Evolutionary conservation across 2,329 filamentous ascomycete genomes (phyloP), one percentile per base, ranked within the genome.

Genomic region (Talaromyces pinophilus): DNA sequence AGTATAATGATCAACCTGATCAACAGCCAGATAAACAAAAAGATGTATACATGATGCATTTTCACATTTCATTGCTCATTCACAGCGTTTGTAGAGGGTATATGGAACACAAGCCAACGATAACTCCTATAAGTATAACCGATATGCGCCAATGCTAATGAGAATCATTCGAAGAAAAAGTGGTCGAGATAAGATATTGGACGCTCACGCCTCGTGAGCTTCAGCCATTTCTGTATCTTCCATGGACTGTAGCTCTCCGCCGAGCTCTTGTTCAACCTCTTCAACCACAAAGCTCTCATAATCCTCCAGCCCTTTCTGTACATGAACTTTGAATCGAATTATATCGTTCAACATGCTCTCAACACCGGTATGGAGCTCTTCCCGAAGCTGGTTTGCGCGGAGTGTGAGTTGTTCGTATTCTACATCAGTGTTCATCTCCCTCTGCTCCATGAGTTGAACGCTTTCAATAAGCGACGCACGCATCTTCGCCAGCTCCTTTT

Each of bases 271-370:
- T 81, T 96, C 92, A n/a, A 97, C 88, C 81, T 98, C 94, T 70
- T 96, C 92, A 1, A 92, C 90, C 6, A 97, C 92, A 75, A 97
- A 97, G 65, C 89, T 88, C 80, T 99, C 95, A 77, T 97, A 98
- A 74, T 95, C 92, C 76, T 97, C 94, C 63, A 99, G 83, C 67
- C 88, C 90, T 81, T 93, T 93, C 79, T 99, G 95, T 62, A 99
- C 85, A 75, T 98, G 93, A 70, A 99, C 92, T 82, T 99, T 99
- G 87, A 99, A 98, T 75, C 96, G 93, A 82, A 98, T 96, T 69
- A 97, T 91, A 76, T 98, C 93, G 80, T 97, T 96, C 67, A 99
- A 82, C 87, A 98, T 96, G 72, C 89, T 90, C 81, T 97, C 95
- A 73, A 97, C 92, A 77, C 97, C 93, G 0, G 93, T 97, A 78